phyloP scores from a whole-genome alignment of 2,329 filamentous ascomycete species.

The Ceratocystiopsis sp. region DNA sequence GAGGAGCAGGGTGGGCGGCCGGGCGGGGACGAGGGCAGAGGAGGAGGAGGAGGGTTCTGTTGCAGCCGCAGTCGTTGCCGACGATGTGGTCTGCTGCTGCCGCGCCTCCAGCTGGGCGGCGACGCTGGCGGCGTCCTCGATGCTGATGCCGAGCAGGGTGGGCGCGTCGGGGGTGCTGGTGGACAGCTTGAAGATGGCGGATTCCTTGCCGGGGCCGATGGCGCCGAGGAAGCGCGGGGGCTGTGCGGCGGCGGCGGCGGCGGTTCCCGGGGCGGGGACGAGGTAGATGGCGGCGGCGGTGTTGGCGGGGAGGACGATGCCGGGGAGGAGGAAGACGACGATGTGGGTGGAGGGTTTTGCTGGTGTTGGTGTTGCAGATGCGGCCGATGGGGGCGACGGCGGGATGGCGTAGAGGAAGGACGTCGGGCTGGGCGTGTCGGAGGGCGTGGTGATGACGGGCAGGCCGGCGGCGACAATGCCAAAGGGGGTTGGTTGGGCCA shows the following conservation, averaged over 20 bases:
- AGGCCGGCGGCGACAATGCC: constrained; percentile 44
- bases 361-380: no score
- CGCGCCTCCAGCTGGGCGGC: constrained; percentile 42
- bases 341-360: constrained; percentile 64
- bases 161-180: constrained; percentile 5
- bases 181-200: constrained; percentile 71
- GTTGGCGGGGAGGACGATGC: constrained; percentile 50
- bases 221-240: constrained; percentile 57
- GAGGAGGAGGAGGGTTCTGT: no score
- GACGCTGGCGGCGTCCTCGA: constrained; percentile 63
- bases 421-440: constrained; percentile 33
- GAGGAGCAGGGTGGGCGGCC: constrained; percentile 47
- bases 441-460: constrained; percentile 36
- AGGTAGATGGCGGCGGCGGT: constrained; percentile 85
- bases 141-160: constrained; percentile 56
- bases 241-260: constrained; percentile 12
- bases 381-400: constrained; percentile 13
- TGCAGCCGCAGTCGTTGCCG: no score
- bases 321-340: constrained; percentile 76
- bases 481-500: constrained; percentile 34
- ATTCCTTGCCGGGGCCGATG: constrained; percentile 78
- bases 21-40: background rate
- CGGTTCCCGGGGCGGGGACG: constrained; percentile 21
- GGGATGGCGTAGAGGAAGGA: constrained; percentile 39
- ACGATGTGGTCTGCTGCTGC: constrained; percentile 2